phyloP scores from a whole-genome alignment of 108 stramenopile species.

The Nitzschia sp. region DNA sequence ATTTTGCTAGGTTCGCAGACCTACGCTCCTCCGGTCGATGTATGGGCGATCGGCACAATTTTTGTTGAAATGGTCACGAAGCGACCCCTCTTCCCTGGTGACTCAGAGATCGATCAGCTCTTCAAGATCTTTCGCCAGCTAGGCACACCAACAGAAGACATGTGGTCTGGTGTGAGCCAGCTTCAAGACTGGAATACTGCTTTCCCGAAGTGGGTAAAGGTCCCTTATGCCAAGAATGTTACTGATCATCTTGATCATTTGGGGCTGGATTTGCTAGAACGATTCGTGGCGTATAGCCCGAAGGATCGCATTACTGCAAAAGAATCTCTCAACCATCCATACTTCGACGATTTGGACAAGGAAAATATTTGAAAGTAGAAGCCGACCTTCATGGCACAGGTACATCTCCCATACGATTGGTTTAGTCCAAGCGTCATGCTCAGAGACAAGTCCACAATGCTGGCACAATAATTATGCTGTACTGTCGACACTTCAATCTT shows the following conservation, averaged over 20 bases:
- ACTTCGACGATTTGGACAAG: slow-evolving; percentile 97
- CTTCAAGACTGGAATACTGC: slow-evolving; percentile 88
- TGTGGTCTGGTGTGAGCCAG: slow-evolving; percentile 90
- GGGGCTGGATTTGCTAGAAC: slow-evolving; percentile 82
- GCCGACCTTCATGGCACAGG: not conserved
- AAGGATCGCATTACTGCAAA: slow-evolving; percentile 95
- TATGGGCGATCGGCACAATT: slow-evolving; percentile 96
- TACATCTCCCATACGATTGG: not conserved
- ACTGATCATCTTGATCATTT: slow-evolving; percentile 63
- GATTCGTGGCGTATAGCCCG: slow-evolving; percentile 91
- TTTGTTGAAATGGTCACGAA: slow-evolving; percentile 98
- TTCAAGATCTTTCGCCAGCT: slow-evolving; percentile 95
- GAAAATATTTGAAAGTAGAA: slow-evolving; percentile 52
- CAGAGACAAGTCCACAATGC: not conserved
- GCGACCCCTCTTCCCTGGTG: slow-evolving; percentile 95
- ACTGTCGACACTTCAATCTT: no score
- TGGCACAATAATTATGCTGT: no score
- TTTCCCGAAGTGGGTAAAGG: slow-evolving; percentile 87
- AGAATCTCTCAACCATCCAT: slow-evolving; percentile 92
- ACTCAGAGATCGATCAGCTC: slow-evolving; percentile 98
- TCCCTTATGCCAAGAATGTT: slow-evolving; percentile 58
- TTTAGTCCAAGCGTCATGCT: not conserved
- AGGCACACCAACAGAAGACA: slow-evolving; percentile 91
- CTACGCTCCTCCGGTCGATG: slow-evolving; percentile 94
- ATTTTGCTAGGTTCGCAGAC: slow-evolving; percentile 89